Evolutionary conservation across 768 basidiomycete genomes (phyloP).

Genomic region (Ramaria sp.): DNA sequence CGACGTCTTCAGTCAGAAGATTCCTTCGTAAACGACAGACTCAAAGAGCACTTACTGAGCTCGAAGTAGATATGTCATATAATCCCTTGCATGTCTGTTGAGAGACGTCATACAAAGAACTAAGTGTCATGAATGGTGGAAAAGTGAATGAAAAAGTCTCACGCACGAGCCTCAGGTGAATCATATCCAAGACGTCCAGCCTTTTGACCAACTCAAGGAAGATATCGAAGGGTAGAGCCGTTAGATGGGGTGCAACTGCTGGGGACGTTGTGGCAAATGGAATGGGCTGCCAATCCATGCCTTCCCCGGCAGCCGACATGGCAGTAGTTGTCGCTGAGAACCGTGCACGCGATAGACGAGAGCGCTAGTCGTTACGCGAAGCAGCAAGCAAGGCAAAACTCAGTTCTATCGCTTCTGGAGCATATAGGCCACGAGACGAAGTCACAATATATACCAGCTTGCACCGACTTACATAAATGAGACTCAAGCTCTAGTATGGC

Average conservation of each 20-base stretch:
- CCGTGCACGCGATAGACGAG: background rate
- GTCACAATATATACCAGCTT: background rate
- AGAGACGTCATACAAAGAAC: background rate
- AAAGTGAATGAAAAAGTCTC: constrained; percentile 2
- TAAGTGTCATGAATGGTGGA: constrained; percentile 1
- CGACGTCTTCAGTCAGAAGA: constrained; percentile 10
- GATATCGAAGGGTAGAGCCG: constrained; percentile 6
- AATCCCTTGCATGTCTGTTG: constrained; percentile 1
- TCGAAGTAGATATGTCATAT: background rate
- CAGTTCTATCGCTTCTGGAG: constrained; percentile 3
- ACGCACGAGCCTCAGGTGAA: constrained; percentile 5
- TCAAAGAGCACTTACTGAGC: constrained; percentile 2
- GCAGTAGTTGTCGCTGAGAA: constrained; percentile 3
- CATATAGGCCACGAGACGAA: constrained; percentile 9
- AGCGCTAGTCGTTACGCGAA: background rate
- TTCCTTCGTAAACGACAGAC: background rate
- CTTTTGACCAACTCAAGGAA: constrained; percentile 7
- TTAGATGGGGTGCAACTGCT: background rate
- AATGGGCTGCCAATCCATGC: constrained; percentile 6
- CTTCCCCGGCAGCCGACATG: constrained; percentile 8
- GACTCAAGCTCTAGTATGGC: background rate
- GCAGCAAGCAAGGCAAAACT: constrained; percentile 1
- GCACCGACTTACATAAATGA: background rate
- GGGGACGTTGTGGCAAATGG: background rate
- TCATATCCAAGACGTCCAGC: constrained; percentile 4